These are phyloP conservation scores for Cubamyces sp. DNA, from an alignment of 768 basidiomycete genomes.

Conservation along the genomic window DNA sequence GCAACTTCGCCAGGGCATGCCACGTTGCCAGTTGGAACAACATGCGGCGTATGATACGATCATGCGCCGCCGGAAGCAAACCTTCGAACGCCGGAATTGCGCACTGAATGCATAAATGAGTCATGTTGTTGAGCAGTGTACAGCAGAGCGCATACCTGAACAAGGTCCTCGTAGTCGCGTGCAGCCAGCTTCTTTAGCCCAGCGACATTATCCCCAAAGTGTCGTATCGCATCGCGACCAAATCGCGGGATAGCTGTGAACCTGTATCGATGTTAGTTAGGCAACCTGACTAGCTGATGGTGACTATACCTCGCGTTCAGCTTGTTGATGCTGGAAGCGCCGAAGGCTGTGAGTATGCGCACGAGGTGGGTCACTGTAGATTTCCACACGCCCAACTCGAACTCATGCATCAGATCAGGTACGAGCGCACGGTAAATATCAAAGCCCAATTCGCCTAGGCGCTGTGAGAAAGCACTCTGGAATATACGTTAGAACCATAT, in stretches of 20 bases:
- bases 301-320: slow-evolving; percentile 23
- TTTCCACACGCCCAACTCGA: slow-evolving; percentile 41
- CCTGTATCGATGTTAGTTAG: slow-evolving; percentile 18
- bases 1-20: slow-evolving; percentile 46
- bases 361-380: slow-evolving; percentile 29
- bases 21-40: slow-evolving; percentile 39
- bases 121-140: too few species aligned
- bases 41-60: slow-evolving; percentile 35
- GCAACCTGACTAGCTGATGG: too few species aligned
- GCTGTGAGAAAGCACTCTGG: not conserved
- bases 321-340: slow-evolving; percentile 1
- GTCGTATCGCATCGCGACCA: slow-evolving; percentile 31
- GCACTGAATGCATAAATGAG: not conserved
- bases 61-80: slow-evolving; percentile 25
- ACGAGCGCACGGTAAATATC: slow-evolving; percentile 4
- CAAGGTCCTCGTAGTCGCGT: slow-evolving; percentile 34
- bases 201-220: slow-evolving; percentile 29
- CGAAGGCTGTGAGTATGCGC: slow-evolving; percentile 22
- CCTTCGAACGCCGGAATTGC: slow-evolving; percentile 41
- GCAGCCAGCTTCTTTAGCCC: slow-evolving; percentile 35
- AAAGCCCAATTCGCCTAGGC: not conserved
- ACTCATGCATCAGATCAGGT: slow-evolving; percentile 37
- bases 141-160: slow-evolving; percentile 29
- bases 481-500: not conserved
- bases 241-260: slow-evolving; percentile 27